Percentiles rank a stretch among this genome's conserved stretches.
Conservation (phyloP, 176 grass and related monocot genomes). For the Oryza punctata region DNA sequence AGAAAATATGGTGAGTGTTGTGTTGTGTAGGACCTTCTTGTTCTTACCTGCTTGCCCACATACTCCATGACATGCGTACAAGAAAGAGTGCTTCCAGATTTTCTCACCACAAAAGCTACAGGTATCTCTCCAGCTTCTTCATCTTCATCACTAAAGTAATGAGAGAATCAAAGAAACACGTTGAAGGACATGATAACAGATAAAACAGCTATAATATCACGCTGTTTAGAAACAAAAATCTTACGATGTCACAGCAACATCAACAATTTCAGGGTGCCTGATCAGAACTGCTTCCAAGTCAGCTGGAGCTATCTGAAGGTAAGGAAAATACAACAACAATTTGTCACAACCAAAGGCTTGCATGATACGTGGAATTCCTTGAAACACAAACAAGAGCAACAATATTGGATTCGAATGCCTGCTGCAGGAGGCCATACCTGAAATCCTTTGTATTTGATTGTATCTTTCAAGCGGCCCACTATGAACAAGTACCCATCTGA, state of each 20-base stretch:
- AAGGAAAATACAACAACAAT: constrained; percentile 20
- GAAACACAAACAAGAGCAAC: background rate
- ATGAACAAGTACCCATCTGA: constrained; percentile 78
- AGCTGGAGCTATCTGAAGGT: constrained; percentile 80
- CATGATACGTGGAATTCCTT: background rate
- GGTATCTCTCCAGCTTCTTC: constrained; percentile 91
- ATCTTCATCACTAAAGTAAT: constrained; percentile 56
- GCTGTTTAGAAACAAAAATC: constrained; percentile 20
- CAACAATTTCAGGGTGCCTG: constrained; percentile 68
- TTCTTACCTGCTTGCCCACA: constrained; percentile 82
- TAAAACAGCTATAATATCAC: background rate
- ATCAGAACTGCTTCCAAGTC: constrained; percentile 78
- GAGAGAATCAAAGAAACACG: constrained; percentile 6
- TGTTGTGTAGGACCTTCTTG: background rate
- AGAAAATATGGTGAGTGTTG: background rate
- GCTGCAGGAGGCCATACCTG: constrained; percentile 57
- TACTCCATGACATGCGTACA: constrained; percentile 71
- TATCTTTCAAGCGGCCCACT: constrained; percentile 83
- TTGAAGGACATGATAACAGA: background rate
- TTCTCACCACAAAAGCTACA: constrained; percentile 82
- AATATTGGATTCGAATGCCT: background rate
- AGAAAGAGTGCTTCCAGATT: constrained; percentile 64
- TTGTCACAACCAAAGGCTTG: background rate
- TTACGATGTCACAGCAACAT: constrained; percentile 86
- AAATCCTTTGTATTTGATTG: constrained; percentile 97